Base-by-base conservation (phyloP, 306 rosid species). In the Glycine tomentella region DNA sequence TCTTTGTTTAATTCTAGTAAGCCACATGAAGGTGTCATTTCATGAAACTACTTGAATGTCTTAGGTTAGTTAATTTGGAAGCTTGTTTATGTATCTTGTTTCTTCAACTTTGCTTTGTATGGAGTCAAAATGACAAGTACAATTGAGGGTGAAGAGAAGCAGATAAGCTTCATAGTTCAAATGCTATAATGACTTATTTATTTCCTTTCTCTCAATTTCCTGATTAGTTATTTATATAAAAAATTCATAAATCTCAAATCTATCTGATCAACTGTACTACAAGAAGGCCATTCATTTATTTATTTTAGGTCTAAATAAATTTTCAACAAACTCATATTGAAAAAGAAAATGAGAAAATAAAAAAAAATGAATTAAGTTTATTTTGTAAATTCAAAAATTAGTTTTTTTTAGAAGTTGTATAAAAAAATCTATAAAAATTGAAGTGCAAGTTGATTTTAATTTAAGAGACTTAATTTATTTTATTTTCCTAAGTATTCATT, bases 31-130 rank as follows among this genome's bases (percentile, higher is more conserved):
- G 81, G 34, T 82, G 50, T 69, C 59, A 69, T 64, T 69, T 69
- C 16, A 13, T 70, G 74, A 53, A 77, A 77, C 55, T 12, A 55
- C 14, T 82, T 61, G 69, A 58, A 76, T 56, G 76, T 38, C 78
- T 48, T 52, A 40, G 46, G 25, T 52, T 55, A 58, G 50, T 45
- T 55, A 12, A 10, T 20, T 20, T 20, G 20, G 64, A 61, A 16
- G 73, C 74, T 77, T 74, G 44, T 73, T 65, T 59, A 63, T 69
- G 63, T 77, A n/a, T 65, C 53, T 42, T 46, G 48, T 64, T 72
- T 5, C 48, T 56, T 56, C 6, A 4, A 20, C 7, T 58, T 9
- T 20, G 20, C 14, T 58, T 25, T 25, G 14, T 63, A 38, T 68
- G 33, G 45, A 12, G 17, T 46, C 53, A 48, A 63, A 75, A 38